These are phyloP conservation scores for Albifimbria verrucaria DNA, from an alignment of 2,329 filamentous ascomycete genomes.

Conservation along the genomic window DNA sequence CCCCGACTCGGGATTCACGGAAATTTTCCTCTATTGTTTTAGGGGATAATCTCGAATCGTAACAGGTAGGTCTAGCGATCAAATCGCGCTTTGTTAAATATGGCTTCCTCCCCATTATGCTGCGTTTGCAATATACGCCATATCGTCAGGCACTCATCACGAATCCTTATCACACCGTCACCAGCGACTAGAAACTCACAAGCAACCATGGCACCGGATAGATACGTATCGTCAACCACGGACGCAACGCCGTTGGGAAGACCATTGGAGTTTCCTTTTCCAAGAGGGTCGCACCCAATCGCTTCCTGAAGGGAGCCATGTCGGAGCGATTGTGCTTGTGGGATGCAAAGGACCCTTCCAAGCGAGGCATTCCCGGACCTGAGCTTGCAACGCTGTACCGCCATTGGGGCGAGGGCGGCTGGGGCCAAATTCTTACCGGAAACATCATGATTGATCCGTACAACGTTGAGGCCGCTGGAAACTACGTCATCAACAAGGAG, in stretches of 20 bases:
- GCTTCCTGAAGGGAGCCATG: neutral
- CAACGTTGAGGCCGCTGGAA: neutral
- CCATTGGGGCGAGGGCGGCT: neutral
- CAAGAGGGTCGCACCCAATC: neutral
- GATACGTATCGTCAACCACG: neutral
- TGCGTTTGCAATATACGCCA: too few relatives aligned
- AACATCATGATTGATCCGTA: neutral
- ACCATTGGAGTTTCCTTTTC: neutral
- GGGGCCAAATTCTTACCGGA: neutral
- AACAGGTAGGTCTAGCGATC: too few relatives aligned
- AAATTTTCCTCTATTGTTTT: too few relatives aligned
- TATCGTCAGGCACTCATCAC: too few relatives aligned
- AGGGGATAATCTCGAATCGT: too few relatives aligned
- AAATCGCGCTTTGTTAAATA: too few relatives aligned
- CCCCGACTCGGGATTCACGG: too few relatives aligned
- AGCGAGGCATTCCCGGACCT: neutral
- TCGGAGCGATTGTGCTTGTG: neutral
- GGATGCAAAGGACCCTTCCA: neutral
- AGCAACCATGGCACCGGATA: neutral
- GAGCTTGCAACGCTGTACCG: neutral
- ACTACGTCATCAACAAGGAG: neutral
- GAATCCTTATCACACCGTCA: too few relatives aligned
- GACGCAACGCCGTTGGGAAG: neutral
- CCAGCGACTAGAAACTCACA: too few relatives aligned
- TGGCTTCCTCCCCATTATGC: too few relatives aligned